Base-by-base conservation (phyloP, 345 rosid genomes). In the Carallia brachiata region DNA sequence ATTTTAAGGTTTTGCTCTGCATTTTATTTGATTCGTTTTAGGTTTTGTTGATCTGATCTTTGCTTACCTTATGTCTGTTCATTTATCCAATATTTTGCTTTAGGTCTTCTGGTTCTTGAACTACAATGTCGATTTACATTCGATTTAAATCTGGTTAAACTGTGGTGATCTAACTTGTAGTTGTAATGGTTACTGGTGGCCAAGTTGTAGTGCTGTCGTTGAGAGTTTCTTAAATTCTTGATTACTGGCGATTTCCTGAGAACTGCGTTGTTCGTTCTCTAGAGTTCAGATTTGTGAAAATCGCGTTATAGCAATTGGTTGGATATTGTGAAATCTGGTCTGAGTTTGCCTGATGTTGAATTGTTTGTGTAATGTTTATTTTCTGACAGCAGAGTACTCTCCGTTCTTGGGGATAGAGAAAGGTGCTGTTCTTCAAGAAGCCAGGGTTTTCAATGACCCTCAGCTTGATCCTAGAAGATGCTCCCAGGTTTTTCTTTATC, bases 361-460 rank as follows among this genome's bases (percentile, higher is more conserved):
- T 30, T 56, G 60, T 23, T 27, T 27, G 36, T 64, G 67, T 37
- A 48, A 69, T 40, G 63, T 55, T 65, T 59, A 62, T 66, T 75
- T 55, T 36, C 58, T 65, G 64, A 75, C 82, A 89, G 97, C 87
- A 34, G 99, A 95, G 65, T 95, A 85, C 84, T 92, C 97, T 71
- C 99, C 99, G 0, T 95, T 92, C 77, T 47, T 88, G 76, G 99
- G 99, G 65, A 90, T 95, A 27, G 99, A 95, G 88, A 95, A 95
- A 77, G 98, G 99, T 18, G 97, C 98, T 3, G 97, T 92, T 56
- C 97, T 95, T 77, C 99, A 95, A 79, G 99, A 95, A 77, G 96
- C 96, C 68, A 87, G 98, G 81, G 94, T 95, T 75, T 95, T 95
- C 79, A 92, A 95, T 76, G 99, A 95, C 23, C 90, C 99, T 60